These are phyloP conservation scores for Ustilago vetiveriae DNA, from an alignment of 1,284 basidiomycete species.

Conservation along the genomic window DNA sequence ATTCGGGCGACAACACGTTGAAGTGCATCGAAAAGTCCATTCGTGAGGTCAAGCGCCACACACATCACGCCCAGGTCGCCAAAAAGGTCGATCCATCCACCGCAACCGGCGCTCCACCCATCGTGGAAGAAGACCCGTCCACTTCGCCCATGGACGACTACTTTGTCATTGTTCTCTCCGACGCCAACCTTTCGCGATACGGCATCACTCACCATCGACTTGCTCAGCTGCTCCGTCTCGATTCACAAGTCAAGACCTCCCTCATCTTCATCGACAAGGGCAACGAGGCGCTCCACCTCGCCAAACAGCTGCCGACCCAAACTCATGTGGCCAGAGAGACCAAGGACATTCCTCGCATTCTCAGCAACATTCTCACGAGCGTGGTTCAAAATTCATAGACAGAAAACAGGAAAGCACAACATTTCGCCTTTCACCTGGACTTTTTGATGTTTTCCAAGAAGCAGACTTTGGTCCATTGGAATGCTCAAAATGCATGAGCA, in stretches of 20 bases:
- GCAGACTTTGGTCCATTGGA: no score
- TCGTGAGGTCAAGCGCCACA: slow-evolving; percentile 41
- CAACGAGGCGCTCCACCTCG: slow-evolving; percentile 46
- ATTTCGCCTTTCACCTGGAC: no score
- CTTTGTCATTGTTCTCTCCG: slow-evolving; percentile 67
- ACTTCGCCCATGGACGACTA: slow-evolving; percentile 64
- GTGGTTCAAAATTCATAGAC: slow-evolving; percentile 46
- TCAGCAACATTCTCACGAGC: slow-evolving; percentile 60
- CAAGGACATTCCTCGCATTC: slow-evolving; percentile 57
- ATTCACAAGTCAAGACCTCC: slow-evolving; percentile 60
- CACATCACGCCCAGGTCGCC: slow-evolving; percentile 1
- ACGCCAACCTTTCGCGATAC: slow-evolving; percentile 68
- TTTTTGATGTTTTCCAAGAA: no score
- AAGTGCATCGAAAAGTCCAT: slow-evolving; percentile 55
- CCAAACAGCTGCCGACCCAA: slow-evolving; percentile 55
- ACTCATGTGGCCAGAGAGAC: slow-evolving; percentile 59
- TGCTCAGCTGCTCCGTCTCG: slow-evolving; percentile 44
- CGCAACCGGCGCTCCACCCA: slow-evolving; percentile 20
- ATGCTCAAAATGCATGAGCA: no score
- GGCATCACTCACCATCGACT: slow-evolving; percentile 60
- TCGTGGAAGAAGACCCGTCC: slow-evolving; percentile 21
- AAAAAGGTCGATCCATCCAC: slow-evolving; percentile 10
- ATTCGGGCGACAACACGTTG: slow-evolving; percentile 54
- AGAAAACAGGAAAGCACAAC: no score
- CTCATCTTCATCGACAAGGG: slow-evolving; percentile 65